phyloP scores from a whole-genome alignment of 192 early-diverging fungal species.

The Coemansia sp. region DNA sequence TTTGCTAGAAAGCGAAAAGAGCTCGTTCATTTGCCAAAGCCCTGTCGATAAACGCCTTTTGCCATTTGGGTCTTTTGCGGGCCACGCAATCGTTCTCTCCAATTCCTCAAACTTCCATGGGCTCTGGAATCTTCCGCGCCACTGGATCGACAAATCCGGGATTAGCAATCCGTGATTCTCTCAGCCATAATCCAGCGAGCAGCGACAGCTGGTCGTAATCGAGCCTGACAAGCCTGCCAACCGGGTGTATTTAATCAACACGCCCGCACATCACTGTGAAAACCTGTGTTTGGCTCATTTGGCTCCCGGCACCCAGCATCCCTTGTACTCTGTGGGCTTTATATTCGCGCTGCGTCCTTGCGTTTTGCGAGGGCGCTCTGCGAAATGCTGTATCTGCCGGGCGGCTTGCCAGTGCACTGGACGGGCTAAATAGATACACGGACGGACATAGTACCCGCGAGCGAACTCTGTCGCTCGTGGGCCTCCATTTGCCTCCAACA shows the following conservation, averaged over 20 bases:
- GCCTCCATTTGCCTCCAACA: slow-evolving; percentile 48
- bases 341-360: slow-evolving; percentile 10
- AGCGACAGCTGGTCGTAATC: neutral
- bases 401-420: neutral
- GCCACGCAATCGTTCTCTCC: neutral
- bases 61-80: neutral
- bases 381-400: slow-evolving; percentile 17
- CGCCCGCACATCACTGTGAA: neutral
- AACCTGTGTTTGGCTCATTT: slow-evolving; percentile 1
- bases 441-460: slow-evolving; percentile 53
- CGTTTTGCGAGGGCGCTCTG: slow-evolving; percentile 16
- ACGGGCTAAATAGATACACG: slow-evolving; percentile 17
- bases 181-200: neutral
- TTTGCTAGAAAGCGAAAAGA: too few relatives aligned
- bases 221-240: neutral
- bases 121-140: neutral
- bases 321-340: slow-evolving; percentile 15
- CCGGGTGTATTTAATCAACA: neutral
- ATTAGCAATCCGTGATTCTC: neutral
- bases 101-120: neutral
- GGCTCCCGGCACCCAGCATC: slow-evolving; percentile 17
- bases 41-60: neutral
- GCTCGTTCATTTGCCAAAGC: neutral
- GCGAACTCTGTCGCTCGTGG: slow-evolving; percentile 22
- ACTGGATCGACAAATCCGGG: neutral